Base-by-base conservation (phyloP, 2,329 filamentous ascomycete genomes). In the Penicillium rolfsii region DNA sequence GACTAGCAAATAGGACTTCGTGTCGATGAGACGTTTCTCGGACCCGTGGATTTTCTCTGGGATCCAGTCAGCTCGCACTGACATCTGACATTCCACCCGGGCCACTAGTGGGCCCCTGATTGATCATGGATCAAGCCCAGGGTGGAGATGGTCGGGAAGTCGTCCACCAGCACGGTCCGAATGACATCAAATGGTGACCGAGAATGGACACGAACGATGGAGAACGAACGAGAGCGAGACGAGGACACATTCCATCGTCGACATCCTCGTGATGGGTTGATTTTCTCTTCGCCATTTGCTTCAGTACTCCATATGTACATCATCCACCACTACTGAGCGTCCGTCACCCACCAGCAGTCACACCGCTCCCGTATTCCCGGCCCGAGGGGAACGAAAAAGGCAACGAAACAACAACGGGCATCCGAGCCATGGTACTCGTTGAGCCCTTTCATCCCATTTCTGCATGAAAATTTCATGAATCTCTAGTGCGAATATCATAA, bases 51-150 rank as follows among this genome's bases (percentile, higher is more conserved):
- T 43, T 33, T 54, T 19, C 38, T n/a, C 28, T 26, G 16, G 36
- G 38, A 43, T 26, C 52, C 55, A 60, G 62, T 67, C 64, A 66
- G 60, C 67, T 67, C 67, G 67, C 67, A 69, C 64, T 74, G 72
- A 74, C 73, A 69, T 66, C 63, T 64, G 68, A 67, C 66, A 67
- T 69, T 68, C 64, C 59, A 55, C 58, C 46, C 30, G 38, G 33
- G 30, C 49, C n/a, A 48, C 50, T n/a, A 28, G 50, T 28, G 50
- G 33, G 35, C 50, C 35, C 50, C 49, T 52, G 28, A 52, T 35
- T 52, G 14, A 28, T 49, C 26, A 33, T 12, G 33, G 12, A 33
- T n/a, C 30, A 33, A 33, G 30, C 8, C 28, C 28, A 16, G 26
- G 11, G 48, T 50, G 48, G 48, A 50, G 48, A n/a, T 38, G 11